A percentile compares a stretch with the other conserved stretches of the same genome.
These are phyloP conservation scores for Colletotrichum nymphaeae DNA, from an alignment of 2,329 filamentous ascomycete species.

Conservation along the genomic window DNA sequence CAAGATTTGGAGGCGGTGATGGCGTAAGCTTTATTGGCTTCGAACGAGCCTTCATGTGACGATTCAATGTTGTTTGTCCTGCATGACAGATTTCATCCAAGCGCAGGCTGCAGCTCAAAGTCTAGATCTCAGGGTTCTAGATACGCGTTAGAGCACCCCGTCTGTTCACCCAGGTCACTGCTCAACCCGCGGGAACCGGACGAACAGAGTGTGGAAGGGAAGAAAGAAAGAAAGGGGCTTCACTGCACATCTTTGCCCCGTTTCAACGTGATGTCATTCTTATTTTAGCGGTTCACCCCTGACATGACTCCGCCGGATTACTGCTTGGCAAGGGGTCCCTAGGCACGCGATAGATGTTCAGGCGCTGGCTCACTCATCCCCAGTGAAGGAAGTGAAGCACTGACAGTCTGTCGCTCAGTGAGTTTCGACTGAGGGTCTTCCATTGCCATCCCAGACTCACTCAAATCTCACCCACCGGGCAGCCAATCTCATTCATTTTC, in stretches of 20 bases:
- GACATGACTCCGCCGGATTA: constrained; percentile 9
- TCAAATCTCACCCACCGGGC: not conserved
- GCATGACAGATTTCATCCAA: not conserved
- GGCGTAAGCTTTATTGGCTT: not conserved
- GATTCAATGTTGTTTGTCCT: not conserved
- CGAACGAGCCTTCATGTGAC: not conserved
- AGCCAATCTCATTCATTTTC: not conserved
- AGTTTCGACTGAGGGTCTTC: not conserved
- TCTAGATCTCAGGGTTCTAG: constrained; percentile 10
- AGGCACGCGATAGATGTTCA: not conserved
- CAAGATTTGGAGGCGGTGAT: not conserved
- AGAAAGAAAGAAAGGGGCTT: not conserved
- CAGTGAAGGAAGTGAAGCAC: not conserved
- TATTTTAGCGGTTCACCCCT: constrained; percentile 21
- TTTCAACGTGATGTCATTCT: constrained; percentile 13
- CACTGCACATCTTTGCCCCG: constrained; percentile 5
- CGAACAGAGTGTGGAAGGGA: not conserved
- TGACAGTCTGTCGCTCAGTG: not conserved
- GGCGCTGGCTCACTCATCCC: not conserved
- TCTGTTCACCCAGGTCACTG: not conserved
- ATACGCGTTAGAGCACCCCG: not conserved
- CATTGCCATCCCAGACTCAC: not conserved
- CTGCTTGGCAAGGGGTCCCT: constrained; percentile 6
- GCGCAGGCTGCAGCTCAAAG: not conserved
- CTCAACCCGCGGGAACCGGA: not conserved